These are phyloP conservation scores for Hypomontagnella monticulosa DNA, from an alignment of 495 filamentous ascomycete species.

Conservation along the genomic window DNA sequence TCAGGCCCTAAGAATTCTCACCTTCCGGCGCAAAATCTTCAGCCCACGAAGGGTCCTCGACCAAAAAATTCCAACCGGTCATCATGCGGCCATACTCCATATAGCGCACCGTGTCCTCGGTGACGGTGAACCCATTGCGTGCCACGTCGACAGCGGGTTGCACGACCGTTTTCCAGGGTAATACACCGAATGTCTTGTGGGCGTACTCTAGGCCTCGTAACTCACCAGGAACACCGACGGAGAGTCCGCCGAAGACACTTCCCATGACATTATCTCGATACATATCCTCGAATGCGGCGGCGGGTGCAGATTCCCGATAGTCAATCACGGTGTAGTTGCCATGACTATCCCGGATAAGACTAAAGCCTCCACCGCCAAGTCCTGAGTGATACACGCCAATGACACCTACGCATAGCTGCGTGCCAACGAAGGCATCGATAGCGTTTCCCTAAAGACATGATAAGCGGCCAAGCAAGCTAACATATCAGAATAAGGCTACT, in stretches of 20 bases:
- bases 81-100: constrained; percentile 59
- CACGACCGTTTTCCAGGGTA: constrained; percentile 75
- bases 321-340: constrained; percentile 81
- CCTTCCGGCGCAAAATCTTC: constrained; percentile 87
- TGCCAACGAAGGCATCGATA: constrained; percentile 78
- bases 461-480: constrained; percentile 1
- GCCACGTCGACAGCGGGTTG: constrained; percentile 78
- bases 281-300: constrained; percentile 81
- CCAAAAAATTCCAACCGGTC: constrained; percentile 66
- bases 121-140: constrained; percentile 74
- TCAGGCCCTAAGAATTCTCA: constrained; percentile 8
- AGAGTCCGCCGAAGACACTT: constrained; percentile 54
- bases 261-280: constrained; percentile 59
- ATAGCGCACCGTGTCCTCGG: constrained; percentile 73
- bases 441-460: constrained; percentile 66
- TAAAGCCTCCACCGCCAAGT: constrained; percentile 90
- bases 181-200: constrained; percentile 64
- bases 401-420: constrained; percentile 78
- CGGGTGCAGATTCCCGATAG: constrained; percentile 86
- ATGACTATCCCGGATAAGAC: constrained; percentile 71
- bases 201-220: constrained; percentile 78
- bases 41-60: constrained; percentile 79
- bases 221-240: constrained; percentile 81
- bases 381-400: constrained; percentile 91
- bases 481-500: neutral